A percentile compares a stretch with the other conserved stretches of the same genome.
These are phyloP conservation scores for Saxophila tyrrhenica DNA, from an alignment of 495 filamentous ascomycete genomes.

Conservation along the genomic window DNA sequence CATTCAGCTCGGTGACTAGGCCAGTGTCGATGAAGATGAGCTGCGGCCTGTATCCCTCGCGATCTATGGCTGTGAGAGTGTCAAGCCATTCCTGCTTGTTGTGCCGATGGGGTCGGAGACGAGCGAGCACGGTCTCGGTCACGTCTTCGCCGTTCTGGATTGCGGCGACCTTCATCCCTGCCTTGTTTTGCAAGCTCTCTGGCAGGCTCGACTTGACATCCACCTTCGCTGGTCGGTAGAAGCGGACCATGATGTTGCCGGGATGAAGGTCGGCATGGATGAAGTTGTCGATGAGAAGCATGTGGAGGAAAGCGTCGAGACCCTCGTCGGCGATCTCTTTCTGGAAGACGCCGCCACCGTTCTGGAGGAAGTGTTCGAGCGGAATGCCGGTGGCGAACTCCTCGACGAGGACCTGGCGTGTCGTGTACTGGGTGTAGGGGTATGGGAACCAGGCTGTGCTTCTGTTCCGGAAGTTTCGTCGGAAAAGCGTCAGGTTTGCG, in stretches of 20 bases:
- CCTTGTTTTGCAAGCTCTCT: conserved; percentile 35
- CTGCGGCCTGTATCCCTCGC: conserved; percentile 85
- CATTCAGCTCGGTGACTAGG: conserved; percentile 87
- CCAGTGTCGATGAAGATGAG: conserved; percentile 97
- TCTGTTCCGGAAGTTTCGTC: conserved; percentile 77
- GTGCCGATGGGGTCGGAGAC: conserved; percentile 60
- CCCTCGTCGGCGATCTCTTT: conserved; percentile 91
- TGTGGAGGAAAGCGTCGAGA: conserved; percentile 92
- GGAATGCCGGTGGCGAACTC: conserved; percentile 95
- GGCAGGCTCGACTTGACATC: conserved; percentile 35
- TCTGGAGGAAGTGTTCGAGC: conserved; percentile 74
- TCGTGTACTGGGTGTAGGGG: conserved; percentile 83
- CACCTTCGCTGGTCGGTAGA: conserved; percentile 73
- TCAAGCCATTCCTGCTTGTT: conserved; percentile 56
- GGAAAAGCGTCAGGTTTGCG: conserved; percentile 78
- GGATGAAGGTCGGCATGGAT: conserved; percentile 97
- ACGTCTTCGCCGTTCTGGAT: conserved; percentile 49
- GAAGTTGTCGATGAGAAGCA: conserved; percentile 97
- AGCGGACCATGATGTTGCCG: conserved; percentile 99
- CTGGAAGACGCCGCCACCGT: conserved; percentile 86
- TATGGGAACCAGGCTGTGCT: conserved; percentile 94
- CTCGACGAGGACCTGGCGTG: conserved; percentile 83
- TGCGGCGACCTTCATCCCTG: conserved; percentile 15
- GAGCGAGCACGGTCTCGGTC: conserved; percentile 72
- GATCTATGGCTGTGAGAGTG: conserved; percentile 66